These are phyloP conservation scores for Podospora pseudocomata DNA, from an alignment of 495 filamentous ascomycete species.

Conservation along the genomic window DNA sequence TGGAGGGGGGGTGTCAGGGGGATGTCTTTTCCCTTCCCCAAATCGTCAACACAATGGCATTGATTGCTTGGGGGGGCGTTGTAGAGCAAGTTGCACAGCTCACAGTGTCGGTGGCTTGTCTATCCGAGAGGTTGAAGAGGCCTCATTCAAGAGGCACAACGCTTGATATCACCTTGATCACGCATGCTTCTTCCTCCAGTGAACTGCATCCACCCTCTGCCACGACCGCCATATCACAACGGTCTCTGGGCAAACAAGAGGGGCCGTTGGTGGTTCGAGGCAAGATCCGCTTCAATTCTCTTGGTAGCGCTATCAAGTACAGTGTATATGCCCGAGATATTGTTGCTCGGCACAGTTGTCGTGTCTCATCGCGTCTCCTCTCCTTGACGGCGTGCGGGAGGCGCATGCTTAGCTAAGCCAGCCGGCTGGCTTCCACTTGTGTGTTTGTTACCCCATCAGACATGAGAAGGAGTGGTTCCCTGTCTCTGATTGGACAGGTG, in stretches of 20 bases:
- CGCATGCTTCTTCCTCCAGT: neutral
- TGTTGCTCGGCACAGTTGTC: neutral
- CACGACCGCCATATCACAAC: neutral
- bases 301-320: neutral
- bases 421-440: neutral
- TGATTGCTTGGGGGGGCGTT: neutral
- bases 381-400: neutral
- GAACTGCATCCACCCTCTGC: neutral
- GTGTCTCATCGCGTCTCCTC: neutral
- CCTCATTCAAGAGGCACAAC: too few relatives aligned
- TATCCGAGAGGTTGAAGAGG: too few relatives aligned
- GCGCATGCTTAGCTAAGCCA: neutral
- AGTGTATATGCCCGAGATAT: neutral
- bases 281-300: neutral
- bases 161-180: neutral
- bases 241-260: neutral
- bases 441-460: neutral
- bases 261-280: neutral
- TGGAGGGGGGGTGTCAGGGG: neutral
- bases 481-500: neutral
- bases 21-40: neutral
- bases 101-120: neutral
- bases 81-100: neutral
- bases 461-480: neutral
- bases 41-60: conserved; percentile 3